phyloP scores from a whole-genome alignment of 2,329 filamentous ascomycete species.

The Colletotrichum orchidophilum region DNA sequence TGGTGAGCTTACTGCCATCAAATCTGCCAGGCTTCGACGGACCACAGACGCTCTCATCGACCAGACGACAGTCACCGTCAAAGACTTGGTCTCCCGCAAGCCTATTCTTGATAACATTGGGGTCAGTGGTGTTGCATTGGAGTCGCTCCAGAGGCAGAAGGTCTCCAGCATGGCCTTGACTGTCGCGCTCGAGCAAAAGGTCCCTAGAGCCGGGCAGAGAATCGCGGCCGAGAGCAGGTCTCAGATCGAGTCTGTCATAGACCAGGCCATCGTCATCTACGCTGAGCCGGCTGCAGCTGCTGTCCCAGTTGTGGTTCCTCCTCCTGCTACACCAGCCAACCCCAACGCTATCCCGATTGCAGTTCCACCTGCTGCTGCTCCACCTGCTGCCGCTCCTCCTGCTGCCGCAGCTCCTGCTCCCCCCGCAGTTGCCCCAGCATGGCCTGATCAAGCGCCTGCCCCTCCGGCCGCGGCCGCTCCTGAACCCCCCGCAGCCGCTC shows the following conservation, averaged over 20 bases:
- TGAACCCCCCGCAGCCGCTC: background rate
- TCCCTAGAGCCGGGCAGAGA: constrained; percentile 39
- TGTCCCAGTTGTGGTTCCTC: background rate
- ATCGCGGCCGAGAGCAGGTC: constrained; percentile 38
- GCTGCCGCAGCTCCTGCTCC: background rate
- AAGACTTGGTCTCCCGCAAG: constrained; percentile 38
- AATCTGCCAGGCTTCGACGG: constrained; percentile 36
- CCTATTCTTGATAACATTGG: constrained; percentile 39
- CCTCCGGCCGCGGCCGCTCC: too few species aligned
- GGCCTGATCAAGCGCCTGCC: background rate
- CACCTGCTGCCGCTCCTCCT: background rate
- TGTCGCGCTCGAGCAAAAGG: constrained; percentile 38
- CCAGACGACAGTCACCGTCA: constrained; percentile 36
- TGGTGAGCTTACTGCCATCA: constrained; percentile 33
- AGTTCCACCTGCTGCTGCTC: background rate
- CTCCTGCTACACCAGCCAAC: background rate
- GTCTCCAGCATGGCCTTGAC: constrained; percentile 35
- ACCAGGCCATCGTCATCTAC: constrained; percentile 36
- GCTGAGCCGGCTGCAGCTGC: constrained; percentile 22
- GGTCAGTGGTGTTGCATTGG: constrained; percentile 37
- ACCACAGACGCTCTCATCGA: constrained; percentile 35
- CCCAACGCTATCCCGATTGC: background rate
- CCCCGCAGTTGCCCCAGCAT: background rate
- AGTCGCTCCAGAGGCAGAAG: constrained; percentile 38
- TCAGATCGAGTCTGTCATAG: constrained; percentile 37